Evolutionary conservation across 208 protist genomes (phyloP), one percentile per base, ranked within the genome.

Genomic region (Balamuthia mandrillaris): DNA sequence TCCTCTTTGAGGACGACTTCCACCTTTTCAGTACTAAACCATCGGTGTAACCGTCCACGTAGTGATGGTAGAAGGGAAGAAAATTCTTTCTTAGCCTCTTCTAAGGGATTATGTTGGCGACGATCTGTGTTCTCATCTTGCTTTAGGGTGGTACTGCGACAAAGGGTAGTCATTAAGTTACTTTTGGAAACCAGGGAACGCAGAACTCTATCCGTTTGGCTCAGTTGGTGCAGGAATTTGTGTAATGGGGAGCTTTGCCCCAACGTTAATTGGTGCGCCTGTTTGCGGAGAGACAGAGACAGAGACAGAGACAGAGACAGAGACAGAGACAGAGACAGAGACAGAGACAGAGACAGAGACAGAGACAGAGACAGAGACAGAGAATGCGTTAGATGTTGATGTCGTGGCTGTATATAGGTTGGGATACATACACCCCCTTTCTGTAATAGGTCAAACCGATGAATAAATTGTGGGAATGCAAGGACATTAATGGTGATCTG

Each of bases 161-260:
- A n/a, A n/a, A n/a, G n/a, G n/a, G n/a, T n/a, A n/a, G n/a, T n/a
- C n/a, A n/a, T n/a, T n/a, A n/a, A n/a, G n/a, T n/a, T n/a, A n/a
- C n/a, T 66, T 27, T 83, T 83, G 41, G 49, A 56, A 31, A 51
- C 31, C 29, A 83, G 77, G 24, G 52, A 49, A 4, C 77, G 77
- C 33, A 83, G 77, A 18, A 83, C 77, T 63, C 77, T 37, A 29
- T 83, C 77, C 27, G 77, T 83, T 56, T 83, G 54, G 24, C 41
- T 45, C 29, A 83, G 29, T 31, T 83, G 54, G 16, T 83, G 54
- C 54, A 83, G 39, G 42, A 83, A 83, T 16, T 44, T 24, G 21
- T 83, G 77, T 12, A 83, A 58, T 10, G 68, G 68, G 24, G 68
- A 77, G n/a, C 56, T 7, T 77, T 77, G 68, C 27, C 44, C 41